phyloP scores from a whole-genome alignment of 805 yeast species.

The Yarrowia bubula region DNA sequence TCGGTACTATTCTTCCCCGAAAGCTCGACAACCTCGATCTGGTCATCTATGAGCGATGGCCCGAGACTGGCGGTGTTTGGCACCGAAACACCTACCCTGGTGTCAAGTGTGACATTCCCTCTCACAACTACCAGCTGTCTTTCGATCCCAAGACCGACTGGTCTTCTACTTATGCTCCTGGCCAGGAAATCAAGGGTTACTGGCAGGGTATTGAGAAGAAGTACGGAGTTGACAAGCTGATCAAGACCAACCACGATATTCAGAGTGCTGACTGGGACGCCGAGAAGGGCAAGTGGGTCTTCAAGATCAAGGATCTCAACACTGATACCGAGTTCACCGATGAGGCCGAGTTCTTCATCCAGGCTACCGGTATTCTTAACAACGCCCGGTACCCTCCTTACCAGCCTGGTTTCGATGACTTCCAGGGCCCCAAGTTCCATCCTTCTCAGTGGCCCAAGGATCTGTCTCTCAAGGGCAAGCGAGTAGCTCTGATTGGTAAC shows the following conservation, averaged over 20 bases:
- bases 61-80: constrained; percentile 35
- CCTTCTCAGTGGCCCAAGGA: constrained; percentile 28
- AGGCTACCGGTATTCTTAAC: constrained; percentile 26
- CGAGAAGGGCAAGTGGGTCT: constrained; percentile 25
- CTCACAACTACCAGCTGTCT: constrained; percentile 34
- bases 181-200: constrained; percentile 32
- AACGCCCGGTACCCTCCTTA: constrained; percentile 26
- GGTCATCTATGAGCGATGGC: constrained; percentile 35
- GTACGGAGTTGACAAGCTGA: constrained; percentile 32
- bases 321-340: constrained; percentile 30
- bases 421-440: constrained; percentile 28
- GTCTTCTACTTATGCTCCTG: constrained; percentile 32
- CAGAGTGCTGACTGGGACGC: constrained; percentile 31
- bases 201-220: constrained; percentile 33
- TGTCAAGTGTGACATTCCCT: constrained; percentile 32
- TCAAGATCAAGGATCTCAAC: constrained; percentile 26
- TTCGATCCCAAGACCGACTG: constrained; percentile 36
- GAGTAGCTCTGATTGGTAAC: constrained; percentile 28
- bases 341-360: constrained; percentile 27
- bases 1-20: constrained; percentile 31
- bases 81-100: constrained; percentile 33
- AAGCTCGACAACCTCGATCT: constrained; percentile 32
- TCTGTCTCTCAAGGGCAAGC: constrained; percentile 28
- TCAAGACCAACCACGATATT: constrained; percentile 31
- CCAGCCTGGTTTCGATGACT: constrained; percentile 19